Evolutionary conservation across 176 grass and related monocot genomes (phyloP).

Genomic region (Zoysia pacifica): DNA sequence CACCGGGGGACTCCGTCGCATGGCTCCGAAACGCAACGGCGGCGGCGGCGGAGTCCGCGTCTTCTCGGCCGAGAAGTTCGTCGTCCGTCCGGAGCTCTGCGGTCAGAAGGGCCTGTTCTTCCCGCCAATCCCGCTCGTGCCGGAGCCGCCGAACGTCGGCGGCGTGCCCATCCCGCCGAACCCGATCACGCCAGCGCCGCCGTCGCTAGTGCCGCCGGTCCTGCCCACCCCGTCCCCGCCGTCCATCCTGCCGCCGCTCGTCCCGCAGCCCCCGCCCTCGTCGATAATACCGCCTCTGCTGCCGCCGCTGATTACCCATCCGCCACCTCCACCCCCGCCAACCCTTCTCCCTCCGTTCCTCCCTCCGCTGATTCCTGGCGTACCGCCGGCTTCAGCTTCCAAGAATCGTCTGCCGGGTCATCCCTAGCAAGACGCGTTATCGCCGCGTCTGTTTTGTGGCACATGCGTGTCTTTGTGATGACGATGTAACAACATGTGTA

Average conservation of each 20-base stretch:
- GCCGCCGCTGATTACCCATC: constrained; percentile 32
- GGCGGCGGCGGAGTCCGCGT: neutral
- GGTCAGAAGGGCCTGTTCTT: constrained; percentile 36
- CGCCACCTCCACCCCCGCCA: constrained; percentile 40
- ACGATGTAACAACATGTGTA: too few relatives aligned
- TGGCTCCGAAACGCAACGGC: neutral
- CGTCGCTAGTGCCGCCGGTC: constrained; percentile 43
- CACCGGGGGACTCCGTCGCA: neutral
- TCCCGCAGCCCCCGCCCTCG: constrained; percentile 44
- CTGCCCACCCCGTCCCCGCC: constrained; percentile 47
- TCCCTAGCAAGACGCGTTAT: constrained; percentile 15
- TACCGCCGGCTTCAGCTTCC: constrained; percentile 37
- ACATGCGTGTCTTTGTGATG: too few relatives aligned
- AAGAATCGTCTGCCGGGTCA: neutral
- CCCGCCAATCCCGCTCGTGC: constrained; percentile 49
- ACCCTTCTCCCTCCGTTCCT: constrained; percentile 30
- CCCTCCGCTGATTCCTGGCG: constrained; percentile 30
- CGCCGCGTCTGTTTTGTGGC: neutral
- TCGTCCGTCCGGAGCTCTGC: constrained; percentile 27
- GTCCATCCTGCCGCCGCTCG: constrained; percentile 46
- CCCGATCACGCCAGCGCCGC: constrained; percentile 49
- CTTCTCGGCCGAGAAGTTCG: constrained; percentile 25
- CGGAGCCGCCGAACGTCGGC: constrained; percentile 52
- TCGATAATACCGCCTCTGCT: constrained; percentile 35
- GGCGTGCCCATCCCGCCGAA: constrained; percentile 58